These are phyloP conservation scores for Lasiodiplodia theobromae DNA, from an alignment of 2,329 filamentous ascomycete genomes.

Conservation along the genomic window DNA sequence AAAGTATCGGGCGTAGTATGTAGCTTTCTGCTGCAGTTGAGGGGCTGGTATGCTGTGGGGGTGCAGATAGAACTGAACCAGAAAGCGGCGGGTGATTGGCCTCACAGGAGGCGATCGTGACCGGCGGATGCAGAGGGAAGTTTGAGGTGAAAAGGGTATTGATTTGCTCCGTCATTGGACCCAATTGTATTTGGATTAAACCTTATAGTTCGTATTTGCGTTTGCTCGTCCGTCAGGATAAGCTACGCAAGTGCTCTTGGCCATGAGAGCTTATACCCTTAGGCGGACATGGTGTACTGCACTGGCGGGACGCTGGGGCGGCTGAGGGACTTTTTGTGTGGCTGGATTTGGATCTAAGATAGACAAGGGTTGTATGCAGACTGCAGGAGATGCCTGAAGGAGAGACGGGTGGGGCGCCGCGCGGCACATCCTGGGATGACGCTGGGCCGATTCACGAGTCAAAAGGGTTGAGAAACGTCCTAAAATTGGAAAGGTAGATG, in stretches of 20 bases:
- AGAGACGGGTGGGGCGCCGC: conserved; percentile 1
- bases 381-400: not conserved
- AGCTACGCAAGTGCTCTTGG: not conserved
- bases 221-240: not conserved
- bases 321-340: not conserved
- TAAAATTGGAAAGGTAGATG: not conserved
- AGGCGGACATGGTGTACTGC: not conserved
- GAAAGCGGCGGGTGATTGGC: too few species aligned
- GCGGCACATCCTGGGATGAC: conserved; percentile 2
- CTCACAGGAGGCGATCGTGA: too few species aligned
- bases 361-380: not conserved
- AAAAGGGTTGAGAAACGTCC: not conserved
- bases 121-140: too few species aligned
- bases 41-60: too few species aligned
- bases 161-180: too few species aligned
- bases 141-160: too few species aligned
- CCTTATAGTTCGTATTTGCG: too few species aligned
- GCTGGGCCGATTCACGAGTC: not conserved
- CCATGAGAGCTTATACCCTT: not conserved
- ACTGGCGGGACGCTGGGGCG: not conserved
- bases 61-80: too few species aligned
- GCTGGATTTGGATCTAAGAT: not conserved
- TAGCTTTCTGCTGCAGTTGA: not conserved
- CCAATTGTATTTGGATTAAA: too few species aligned
- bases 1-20: not conserved